A percentile compares a stretch with the other conserved stretches of the same genome.
phyloP scores from a whole-genome alignment of 768 basidiomycete species.

The Tephrocybe sp. region DNA sequence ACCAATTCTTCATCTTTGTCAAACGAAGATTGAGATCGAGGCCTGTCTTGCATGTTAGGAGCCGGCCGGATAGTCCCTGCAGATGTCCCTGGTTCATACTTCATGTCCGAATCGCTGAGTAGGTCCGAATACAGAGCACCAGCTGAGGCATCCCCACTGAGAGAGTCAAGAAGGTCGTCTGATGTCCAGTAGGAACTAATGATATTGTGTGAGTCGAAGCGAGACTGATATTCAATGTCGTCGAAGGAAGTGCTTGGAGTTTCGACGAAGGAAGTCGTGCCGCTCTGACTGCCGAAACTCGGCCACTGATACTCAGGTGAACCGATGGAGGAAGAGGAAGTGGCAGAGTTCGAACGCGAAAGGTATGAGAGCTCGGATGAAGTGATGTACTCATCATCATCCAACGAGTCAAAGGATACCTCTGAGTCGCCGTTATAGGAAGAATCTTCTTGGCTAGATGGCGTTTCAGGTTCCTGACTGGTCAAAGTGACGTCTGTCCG shows the following conservation, averaged over 20 bases:
- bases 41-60: background rate
- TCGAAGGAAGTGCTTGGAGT: slow-evolving; percentile 23
- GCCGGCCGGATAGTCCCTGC: slow-evolving; percentile 39
- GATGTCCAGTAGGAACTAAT: slow-evolving; percentile 21
- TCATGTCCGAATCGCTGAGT: slow-evolving; percentile 18
- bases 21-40: slow-evolving; percentile 3
- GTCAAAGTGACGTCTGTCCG: background rate
- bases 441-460: slow-evolving; percentile 9
- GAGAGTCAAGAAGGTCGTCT: slow-evolving; percentile 14
- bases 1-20: slow-evolving; percentile 18
- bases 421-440: slow-evolving; percentile 17
- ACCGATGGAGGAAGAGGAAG: slow-evolving; percentile 30
- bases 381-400: slow-evolving; percentile 15
- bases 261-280: slow-evolving; percentile 22
- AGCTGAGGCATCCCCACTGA: slow-evolving; percentile 6
- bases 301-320: slow-evolving; percentile 23
- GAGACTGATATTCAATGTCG: slow-evolving; percentile 19
- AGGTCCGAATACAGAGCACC: slow-evolving; percentile 12
- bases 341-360: slow-evolving; percentile 40
- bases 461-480: background rate
- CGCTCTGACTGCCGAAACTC: slow-evolving; percentile 12
- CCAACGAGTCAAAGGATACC: slow-evolving; percentile 12
- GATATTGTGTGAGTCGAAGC: slow-evolving; percentile 17
- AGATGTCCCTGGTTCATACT: slow-evolving; percentile 43
- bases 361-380: slow-evolving; percentile 31